phyloP scores from a whole-genome alignment of 345 rosid genomes.

The Salix purpurea region DNA sequence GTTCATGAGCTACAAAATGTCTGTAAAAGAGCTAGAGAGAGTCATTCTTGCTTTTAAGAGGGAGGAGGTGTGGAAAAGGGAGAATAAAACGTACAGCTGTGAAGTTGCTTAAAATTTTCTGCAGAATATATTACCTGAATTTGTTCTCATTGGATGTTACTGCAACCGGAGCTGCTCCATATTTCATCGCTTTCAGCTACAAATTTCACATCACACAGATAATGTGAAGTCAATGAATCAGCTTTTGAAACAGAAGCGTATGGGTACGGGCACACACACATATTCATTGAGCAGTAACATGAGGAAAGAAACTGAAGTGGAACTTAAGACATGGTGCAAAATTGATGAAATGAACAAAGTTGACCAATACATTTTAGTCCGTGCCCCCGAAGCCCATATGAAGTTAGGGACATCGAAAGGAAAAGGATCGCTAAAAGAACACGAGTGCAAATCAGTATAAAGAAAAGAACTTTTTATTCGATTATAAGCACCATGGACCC shows the following conservation, averaged over 20 bases:
- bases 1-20: conserved; percentile 28
- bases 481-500: too few relatives aligned
- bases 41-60: background rate
- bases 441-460: too few relatives aligned
- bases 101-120: background rate
- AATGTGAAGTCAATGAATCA: background rate
- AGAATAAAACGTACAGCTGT: background rate
- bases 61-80: background rate
- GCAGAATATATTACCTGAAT: conserved; percentile 36
- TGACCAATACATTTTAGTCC: too few relatives aligned
- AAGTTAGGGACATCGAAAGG: too few relatives aligned
- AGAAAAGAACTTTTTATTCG: too few relatives aligned
- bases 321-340: background rate
- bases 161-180: conserved; percentile 59
- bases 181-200: conserved; percentile 70
- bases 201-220: conserved; percentile 7
- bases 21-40: conserved; percentile 17
- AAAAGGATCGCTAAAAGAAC: too few relatives aligned
- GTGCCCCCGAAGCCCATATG: too few relatives aligned
- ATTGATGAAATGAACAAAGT: too few relatives aligned
- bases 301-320: background rate
- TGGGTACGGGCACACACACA: background rate
- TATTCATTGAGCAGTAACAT: background rate
- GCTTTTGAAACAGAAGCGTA: background rate
- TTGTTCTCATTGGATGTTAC: conserved; percentile 24